These are phyloP conservation scores for Pseudocercospora crystallina DNA, from an alignment of 2,329 filamentous ascomycete genomes.

Conservation along the genomic window DNA sequence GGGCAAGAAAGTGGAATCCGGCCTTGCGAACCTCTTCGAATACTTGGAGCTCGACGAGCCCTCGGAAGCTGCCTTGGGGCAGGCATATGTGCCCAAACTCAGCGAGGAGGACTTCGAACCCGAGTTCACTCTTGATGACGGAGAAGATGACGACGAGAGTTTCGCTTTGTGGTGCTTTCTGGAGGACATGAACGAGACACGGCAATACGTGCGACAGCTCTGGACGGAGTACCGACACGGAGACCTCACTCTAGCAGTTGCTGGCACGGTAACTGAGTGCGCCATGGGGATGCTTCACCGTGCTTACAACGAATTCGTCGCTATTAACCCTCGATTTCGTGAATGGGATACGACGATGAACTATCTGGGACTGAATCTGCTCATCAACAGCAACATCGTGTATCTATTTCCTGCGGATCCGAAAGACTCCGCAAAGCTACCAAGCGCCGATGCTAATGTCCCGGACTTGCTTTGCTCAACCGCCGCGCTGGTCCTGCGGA, in stretches of 20 bases:
- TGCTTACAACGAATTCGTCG: neutral
- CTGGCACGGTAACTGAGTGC: conserved; percentile 1
- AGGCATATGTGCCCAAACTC: neutral
- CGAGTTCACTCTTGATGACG: neutral
- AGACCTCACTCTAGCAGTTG: conserved; percentile 4
- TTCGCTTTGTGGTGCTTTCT: conserved; percentile 11
- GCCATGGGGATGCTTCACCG: conserved; percentile 2
- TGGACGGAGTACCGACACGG: conserved; percentile 1
- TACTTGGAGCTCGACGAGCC: conserved; percentile 6
- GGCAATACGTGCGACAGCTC: neutral
- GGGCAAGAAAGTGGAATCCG: neutral
- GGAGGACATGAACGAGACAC: conserved; percentile 3
- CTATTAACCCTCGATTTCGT: neutral
- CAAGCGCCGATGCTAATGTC: no score
- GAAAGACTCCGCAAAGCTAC: no score
- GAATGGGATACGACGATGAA: neutral
- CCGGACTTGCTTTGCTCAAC: no score
- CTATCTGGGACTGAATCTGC: neutral
- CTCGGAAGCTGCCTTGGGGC: neutral
- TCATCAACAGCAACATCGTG: neutral
- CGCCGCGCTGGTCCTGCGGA: no score
- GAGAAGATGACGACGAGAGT: neutral
- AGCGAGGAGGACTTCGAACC: neutral
- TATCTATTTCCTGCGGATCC: no score
- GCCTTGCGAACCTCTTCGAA: conserved; percentile 5